A percentile compares a stretch with the other conserved stretches of the same genome.
phyloP scores from a whole-genome alignment of 2,329 filamentous ascomycete genomes.

The Domatiomyces catenatus region DNA sequence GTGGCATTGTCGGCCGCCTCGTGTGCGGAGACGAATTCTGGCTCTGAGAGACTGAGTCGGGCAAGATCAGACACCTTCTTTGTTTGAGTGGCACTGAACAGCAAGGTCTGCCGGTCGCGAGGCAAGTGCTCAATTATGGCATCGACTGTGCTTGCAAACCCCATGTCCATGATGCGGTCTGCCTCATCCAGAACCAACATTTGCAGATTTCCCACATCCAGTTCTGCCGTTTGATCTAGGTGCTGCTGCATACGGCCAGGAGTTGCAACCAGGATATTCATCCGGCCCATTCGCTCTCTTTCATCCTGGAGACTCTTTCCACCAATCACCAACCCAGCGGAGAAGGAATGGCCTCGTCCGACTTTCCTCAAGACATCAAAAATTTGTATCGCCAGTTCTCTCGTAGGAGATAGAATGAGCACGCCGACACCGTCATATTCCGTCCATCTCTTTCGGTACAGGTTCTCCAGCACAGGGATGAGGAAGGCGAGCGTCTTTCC shows the following conservation, averaged over 20 bases:
- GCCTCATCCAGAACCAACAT: slow-evolving; percentile 91
- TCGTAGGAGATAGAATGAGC: slow-evolving; percentile 81
- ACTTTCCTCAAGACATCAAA: slow-evolving; percentile 88
- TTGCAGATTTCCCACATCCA: slow-evolving; percentile 81
- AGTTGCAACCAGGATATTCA: slow-evolving; percentile 96
- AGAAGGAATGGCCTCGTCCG: slow-evolving; percentile 76
- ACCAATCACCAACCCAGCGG: slow-evolving; percentile 83
- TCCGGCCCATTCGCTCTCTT: slow-evolving; percentile 64
- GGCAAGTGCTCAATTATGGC: slow-evolving; percentile 87
- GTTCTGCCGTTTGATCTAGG: slow-evolving; percentile 77
- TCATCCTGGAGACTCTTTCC: slow-evolving; percentile 83
- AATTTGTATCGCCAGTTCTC: slow-evolving; percentile 90
- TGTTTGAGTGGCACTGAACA: slow-evolving; percentile 94
- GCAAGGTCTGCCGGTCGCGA: slow-evolving; percentile 68
- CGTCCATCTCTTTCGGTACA: slow-evolving; percentile 79
- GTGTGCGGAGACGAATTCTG: slow-evolving; percentile 90
- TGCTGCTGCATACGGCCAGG: slow-evolving; percentile 92
- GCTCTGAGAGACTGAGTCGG: slow-evolving; percentile 70
- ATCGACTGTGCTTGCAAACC: slow-evolving; percentile 79
- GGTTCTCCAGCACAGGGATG: slow-evolving; percentile 77
- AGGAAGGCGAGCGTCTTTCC: slow-evolving; percentile 93
- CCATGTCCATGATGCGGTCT: slow-evolving; percentile 95
- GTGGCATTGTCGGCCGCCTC: slow-evolving; percentile 67
- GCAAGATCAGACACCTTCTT: slow-evolving; percentile 87
- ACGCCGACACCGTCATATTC: slow-evolving; percentile 83